Conservation (phyloP, 805 yeast genomes). For the Saccharomycopsis sp. region DNA sequence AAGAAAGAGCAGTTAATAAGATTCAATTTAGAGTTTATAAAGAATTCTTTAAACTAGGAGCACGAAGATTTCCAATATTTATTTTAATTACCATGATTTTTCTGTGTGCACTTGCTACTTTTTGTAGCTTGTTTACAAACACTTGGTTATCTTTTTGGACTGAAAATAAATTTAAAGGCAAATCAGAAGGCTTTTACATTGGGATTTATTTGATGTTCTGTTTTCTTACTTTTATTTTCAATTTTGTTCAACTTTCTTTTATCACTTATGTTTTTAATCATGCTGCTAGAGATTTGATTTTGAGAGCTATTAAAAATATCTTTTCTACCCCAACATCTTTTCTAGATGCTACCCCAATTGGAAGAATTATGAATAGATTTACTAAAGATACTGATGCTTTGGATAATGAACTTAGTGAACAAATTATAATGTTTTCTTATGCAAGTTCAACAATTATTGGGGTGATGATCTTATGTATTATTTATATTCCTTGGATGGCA, state of each 20-base stretch:
- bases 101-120: slow-evolving; percentile 21
- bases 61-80: slow-evolving; percentile 35
- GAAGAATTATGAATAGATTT: slow-evolving; percentile 74
- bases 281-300: slow-evolving; percentile 51
- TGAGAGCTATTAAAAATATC: slow-evolving; percentile 45
- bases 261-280: slow-evolving; percentile 40
- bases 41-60: slow-evolving; percentile 21
- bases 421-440: slow-evolving; percentile 46
- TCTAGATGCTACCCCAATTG: slow-evolving; percentile 83
- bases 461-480: slow-evolving; percentile 51
- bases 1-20: slow-evolving; percentile 48
- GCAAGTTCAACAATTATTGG: slow-evolving; percentile 46
- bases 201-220: slow-evolving; percentile 53
- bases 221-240: slow-evolving; percentile 35
- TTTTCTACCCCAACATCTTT: slow-evolving; percentile 73
- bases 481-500: slow-evolving; percentile 69
- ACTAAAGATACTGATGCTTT: slow-evolving; percentile 77
- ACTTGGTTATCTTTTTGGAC: slow-evolving; percentile 88
- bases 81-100: slow-evolving; percentile 25
- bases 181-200: slow-evolving; percentile 46
- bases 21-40: slow-evolving; percentile 39
- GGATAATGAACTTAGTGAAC: slow-evolving; percentile 70
- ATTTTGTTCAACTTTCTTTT: slow-evolving; percentile 32
- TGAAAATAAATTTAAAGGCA: slow-evolving; percentile 36
- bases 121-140: slow-evolving; percentile 48